phyloP scores from a whole-genome alignment of 805 yeast species.

The Yamadazyma takamatsuzukensis region DNA sequence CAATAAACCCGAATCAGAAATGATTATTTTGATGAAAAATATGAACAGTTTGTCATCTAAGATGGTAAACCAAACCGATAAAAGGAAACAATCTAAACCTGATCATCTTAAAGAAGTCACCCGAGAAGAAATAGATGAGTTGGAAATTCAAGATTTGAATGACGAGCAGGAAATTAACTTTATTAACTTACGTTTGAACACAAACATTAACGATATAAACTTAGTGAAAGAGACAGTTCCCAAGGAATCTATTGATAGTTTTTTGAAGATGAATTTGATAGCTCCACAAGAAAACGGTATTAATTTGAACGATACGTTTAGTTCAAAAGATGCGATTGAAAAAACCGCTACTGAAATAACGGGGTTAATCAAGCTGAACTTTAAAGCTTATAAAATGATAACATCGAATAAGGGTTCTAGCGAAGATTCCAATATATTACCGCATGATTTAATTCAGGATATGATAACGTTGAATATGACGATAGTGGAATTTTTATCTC shows the following conservation, averaged over 20 bases:
- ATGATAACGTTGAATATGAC: slow-evolving; percentile 37
- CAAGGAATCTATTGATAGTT: slow-evolving; percentile 12
- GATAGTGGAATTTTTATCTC: slow-evolving; percentile 39
- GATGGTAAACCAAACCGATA: slow-evolving; percentile 46
- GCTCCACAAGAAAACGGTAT: slow-evolving; percentile 13
- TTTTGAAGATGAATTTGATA: slow-evolving; percentile 15
- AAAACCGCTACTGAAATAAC: slow-evolving; percentile 29
- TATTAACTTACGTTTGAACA: slow-evolving; percentile 29
- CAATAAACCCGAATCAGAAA: slow-evolving; percentile 47
- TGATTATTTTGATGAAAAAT: slow-evolving; percentile 73
- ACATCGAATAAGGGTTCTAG: slow-evolving; percentile 2
- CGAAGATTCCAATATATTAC: neutral
- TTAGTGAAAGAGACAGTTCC: slow-evolving; percentile 1
- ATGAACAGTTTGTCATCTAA: slow-evolving; percentile 86
- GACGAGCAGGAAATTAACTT: slow-evolving; percentile 28
- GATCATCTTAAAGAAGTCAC: slow-evolving; percentile 10
- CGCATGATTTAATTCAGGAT: slow-evolving; percentile 21
- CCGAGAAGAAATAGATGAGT: slow-evolving; percentile 23
- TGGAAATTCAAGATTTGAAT: slow-evolving; percentile 35
- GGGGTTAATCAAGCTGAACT: slow-evolving; percentile 31
- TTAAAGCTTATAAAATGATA: slow-evolving; percentile 24
- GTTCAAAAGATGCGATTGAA: slow-evolving; percentile 25
- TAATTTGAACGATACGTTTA: slow-evolving; percentile 23
- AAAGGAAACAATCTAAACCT: slow-evolving; percentile 2
- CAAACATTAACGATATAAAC: slow-evolving; percentile 6